Evolutionary conservation across 2,329 filamentous ascomycete genomes (phyloP), one percentile per base, ranked within the genome.

Genomic region (Apiospora phragmitis): DNA sequence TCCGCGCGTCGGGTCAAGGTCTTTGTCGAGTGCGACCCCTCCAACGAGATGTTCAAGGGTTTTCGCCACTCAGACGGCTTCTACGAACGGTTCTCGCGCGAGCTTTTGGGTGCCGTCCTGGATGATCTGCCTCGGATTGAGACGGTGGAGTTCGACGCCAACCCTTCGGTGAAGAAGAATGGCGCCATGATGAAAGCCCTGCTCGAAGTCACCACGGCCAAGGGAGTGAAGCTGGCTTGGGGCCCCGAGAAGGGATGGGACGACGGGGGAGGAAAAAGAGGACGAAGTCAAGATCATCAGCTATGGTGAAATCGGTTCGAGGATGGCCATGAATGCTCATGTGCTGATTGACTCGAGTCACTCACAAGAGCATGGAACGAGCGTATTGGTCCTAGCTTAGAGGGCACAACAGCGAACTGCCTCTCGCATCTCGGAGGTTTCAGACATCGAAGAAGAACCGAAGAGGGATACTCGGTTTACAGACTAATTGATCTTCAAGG

Each of bases 11-110:
- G 83, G 18, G 79, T 95, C 66, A 88, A 86, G 35, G 87, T 95
- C 14, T 93, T 93, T 76, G 88, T 94, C 32, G 90, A 94, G 79
- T 88, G 88, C 73, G 93, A 95, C 76, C 92, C 93, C 0, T 92
- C 90, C 68, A 87, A 92, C 74, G 85, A 84, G 38, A 82, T 90
- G 26, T 94, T 93, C 75, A 87, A 88, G 69, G 92, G 91, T 0
- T 94, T 92, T 75, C 87, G 91, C 18, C 86, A 87, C 35, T 85
- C 86, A 1, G 87, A 91, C 35, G 88, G 90, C 1, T 94, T 92
- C 73, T 95, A 93, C 77, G 92, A 93, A 71, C 80, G 80, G 6
- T 94, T 94, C 76, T 90, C 88, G 35, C 82, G 85, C 14, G 81
- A 83, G 1, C 80, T 94, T 38, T 77, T 94, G 8, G 80, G 81